These are phyloP conservation scores for Penicillium corylophilum DNA, from an alignment of 2,329 filamentous ascomycete species.

Conservation along the genomic window DNA sequence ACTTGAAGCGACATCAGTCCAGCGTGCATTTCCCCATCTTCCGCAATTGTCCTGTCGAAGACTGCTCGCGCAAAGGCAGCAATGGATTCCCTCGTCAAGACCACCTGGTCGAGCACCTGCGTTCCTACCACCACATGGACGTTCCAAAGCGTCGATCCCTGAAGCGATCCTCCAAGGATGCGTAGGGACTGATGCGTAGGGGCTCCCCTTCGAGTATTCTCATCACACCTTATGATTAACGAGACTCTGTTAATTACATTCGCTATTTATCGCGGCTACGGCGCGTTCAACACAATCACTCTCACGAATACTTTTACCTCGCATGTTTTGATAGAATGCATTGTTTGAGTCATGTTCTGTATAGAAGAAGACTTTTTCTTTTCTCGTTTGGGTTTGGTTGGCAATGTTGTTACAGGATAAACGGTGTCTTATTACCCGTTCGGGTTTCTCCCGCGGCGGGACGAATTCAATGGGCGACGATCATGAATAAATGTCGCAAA, in stretches of 20 bases:
- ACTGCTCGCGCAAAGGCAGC: constrained; percentile 47
- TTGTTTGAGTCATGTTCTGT: not conserved
- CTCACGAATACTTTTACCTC: not conserved
- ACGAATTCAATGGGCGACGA: not conserved
- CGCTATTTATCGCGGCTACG: not conserved
- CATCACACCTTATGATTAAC: not conserved
- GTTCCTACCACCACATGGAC: constrained; percentile 55
- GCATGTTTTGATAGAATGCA: not conserved
- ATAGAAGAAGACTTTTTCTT: not conserved
- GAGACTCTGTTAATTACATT: not conserved
- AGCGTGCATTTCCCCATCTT: constrained; percentile 47
- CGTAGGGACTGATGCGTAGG: not conserved
- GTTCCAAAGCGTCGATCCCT: constrained; percentile 41
- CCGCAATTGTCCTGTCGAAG: constrained; percentile 45
- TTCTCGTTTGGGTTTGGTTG: not conserved
- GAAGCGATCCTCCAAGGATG: constrained; percentile 27
- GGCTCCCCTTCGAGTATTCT: not conserved
- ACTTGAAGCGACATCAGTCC: constrained; percentile 51
- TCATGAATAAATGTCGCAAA: not conserved
- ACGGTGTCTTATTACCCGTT: not conserved
- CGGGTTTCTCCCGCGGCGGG: not conserved
- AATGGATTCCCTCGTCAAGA: constrained; percentile 58
- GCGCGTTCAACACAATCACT: not conserved
- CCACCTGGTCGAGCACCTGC: constrained; percentile 57
- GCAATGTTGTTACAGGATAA: not conserved